phyloP scores from a whole-genome alignment of 345 rosid species.

The Moringa oleifera region DNA sequence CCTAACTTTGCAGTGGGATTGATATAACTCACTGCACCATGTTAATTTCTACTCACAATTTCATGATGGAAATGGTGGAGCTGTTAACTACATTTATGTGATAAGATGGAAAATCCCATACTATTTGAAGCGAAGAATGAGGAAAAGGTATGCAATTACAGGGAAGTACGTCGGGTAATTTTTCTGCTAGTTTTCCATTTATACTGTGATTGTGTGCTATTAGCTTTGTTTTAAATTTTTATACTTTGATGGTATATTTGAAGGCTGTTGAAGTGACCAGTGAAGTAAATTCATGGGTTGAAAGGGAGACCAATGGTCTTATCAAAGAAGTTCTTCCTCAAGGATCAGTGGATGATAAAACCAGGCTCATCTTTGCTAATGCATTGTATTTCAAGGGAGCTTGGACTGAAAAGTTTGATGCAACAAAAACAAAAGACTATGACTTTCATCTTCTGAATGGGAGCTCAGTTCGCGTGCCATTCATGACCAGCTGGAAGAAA shows the following conservation, averaged over 20 bases:
- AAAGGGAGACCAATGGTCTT: conserved; percentile 64
- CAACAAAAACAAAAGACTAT: conserved; percentile 38
- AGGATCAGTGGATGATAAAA: conserved; percentile 45
- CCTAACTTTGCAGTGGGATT: too few relatives aligned
- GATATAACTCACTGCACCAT: too few relatives aligned
- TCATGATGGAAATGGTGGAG: too few relatives aligned
- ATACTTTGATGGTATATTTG: conserved; percentile 14
- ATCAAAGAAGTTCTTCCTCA: conserved; percentile 67
- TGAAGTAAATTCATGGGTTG: conserved; percentile 77
- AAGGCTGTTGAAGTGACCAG: conserved; percentile 59
- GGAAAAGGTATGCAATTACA: too few relatives aligned
- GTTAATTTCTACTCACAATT: too few relatives aligned
- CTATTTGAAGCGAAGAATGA: too few relatives aligned
- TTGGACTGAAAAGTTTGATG: conserved; percentile 68
- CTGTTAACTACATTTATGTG: too few relatives aligned
- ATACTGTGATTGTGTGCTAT: background rate
- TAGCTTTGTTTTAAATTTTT: too few relatives aligned
- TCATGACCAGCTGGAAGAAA: conserved; percentile 72
- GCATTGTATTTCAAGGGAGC: conserved; percentile 82
- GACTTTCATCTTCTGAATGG: conserved; percentile 67
- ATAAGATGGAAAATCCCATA: too few relatives aligned
- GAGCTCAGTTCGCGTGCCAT: conserved; percentile 44
- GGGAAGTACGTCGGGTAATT: too few relatives aligned
- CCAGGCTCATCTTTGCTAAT: conserved; percentile 61
- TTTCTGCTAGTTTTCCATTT: background rate